Evolutionary conservation across 768 basidiomycete genomes (phyloP).

Genomic region (Naganishia randhawae): DNA sequence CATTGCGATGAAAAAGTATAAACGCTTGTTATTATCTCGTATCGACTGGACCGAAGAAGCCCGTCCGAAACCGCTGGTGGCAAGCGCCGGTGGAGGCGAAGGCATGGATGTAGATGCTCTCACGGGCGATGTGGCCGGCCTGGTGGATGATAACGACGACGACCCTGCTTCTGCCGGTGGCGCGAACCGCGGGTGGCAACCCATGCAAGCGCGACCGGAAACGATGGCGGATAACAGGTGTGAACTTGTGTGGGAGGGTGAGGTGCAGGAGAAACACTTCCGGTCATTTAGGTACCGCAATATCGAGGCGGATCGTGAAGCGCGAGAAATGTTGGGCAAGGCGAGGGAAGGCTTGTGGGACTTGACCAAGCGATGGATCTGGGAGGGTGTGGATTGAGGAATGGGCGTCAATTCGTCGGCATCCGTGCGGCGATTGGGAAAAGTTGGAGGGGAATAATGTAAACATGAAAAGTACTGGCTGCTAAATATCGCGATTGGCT

Average conservation of each 20-base stretch:
- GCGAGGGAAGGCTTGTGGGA: constrained; percentile 92
- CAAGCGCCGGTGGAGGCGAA: constrained; percentile 55
- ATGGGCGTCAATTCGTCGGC: background rate
- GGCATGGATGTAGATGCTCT: constrained; percentile 54
- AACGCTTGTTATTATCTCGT: constrained; percentile 75
- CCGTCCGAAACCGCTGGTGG: constrained; percentile 68
- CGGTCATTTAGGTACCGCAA: constrained; percentile 68
- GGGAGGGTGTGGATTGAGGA: constrained; percentile 41
- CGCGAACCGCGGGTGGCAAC: constrained; percentile 13
- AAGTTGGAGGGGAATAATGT: too few relatives aligned
- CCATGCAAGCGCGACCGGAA: constrained; percentile 44
- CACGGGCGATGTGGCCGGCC: constrained; percentile 40
- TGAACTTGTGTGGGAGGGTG: constrained; percentile 88
- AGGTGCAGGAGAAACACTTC: constrained; percentile 75
- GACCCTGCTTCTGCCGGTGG: constrained; percentile 43
- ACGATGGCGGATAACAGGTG: constrained; percentile 85
- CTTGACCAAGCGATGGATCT: constrained; percentile 68
- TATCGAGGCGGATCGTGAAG: constrained; percentile 62
- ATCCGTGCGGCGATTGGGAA: background rate
- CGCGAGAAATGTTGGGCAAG: constrained; percentile 78
- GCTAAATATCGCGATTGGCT: too few relatives aligned
- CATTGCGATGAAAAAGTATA: constrained; percentile 82
- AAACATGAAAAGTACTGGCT: too few relatives aligned
- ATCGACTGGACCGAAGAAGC: constrained; percentile 93
- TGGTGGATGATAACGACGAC: constrained; percentile 50